Base-by-base conservation (phyloP, 2,329 filamentous ascomycete species). In the Colletotrichum sp. region DNA sequence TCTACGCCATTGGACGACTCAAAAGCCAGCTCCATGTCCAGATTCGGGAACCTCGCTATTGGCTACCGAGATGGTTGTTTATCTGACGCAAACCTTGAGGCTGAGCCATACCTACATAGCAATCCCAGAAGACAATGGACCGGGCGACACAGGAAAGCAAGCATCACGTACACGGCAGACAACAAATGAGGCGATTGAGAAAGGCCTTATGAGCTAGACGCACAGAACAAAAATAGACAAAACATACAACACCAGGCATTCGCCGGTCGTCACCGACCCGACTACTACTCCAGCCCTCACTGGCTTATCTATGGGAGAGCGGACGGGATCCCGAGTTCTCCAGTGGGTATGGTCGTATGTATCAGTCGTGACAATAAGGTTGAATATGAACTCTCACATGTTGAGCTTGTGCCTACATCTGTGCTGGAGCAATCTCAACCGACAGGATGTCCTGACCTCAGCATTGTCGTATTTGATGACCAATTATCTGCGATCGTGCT, bases 281-380 rank as follows among this genome's bases (percentile, higher is more conserved):
- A 39, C 36, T 39, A 39, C 36, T 39, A 39, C 36, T 39, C 36
- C 36, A 39, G 36, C 36, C 36, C 36, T 39, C 36, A 39, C 36
- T 39, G 36, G 36, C 15, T 39, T 39, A 39, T 18, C 34, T 65
- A 65, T 65, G 34, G 62, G 62, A 44, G 62, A 65, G 34, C 62
- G 62, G 34, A 65, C 62, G 62, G 62, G 62, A 65, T 65, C 62
- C 62, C 62, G 62, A 65, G 62, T 28, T 65, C 15, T 65, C 62
- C 62, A 39, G 62, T 65, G 62, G 62, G 62, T 65, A n/a, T 65
- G 62, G 62, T 65, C 62, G 62, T 44, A 65, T 44, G 34, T 65
- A 9, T 0, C 8, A n/a, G 10, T 1, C 0, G 0, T 0, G 1
- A 0, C 1, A 4, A 15, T 21, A 39, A 16, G 39, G 5, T 21